Evolutionary conservation across 441 rosid genomes (phyloP), one percentile per base, ranked within the genome.

Genomic region (Mallotus japonicus): DNA sequence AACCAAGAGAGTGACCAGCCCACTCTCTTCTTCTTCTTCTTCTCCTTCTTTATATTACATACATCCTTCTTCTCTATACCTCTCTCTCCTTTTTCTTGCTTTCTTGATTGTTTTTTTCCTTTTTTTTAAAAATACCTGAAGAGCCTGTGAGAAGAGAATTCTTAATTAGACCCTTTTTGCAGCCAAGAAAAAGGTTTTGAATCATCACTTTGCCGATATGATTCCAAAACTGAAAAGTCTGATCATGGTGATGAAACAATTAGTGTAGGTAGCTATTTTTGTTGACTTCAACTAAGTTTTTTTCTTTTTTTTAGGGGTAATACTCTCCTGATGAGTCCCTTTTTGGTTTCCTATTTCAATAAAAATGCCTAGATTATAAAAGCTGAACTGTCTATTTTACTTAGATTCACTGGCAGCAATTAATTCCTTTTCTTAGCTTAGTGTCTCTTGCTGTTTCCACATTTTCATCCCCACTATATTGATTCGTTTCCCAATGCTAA

Each of bases 331-430:
- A 82, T 66, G 79, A 60, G 83, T 80, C 87, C 81, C 73, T 79
- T 82, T 84, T 76, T 13, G 44, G 66, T 60, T 65, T 65, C 54
- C 54, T 65, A 10, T 42, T 46, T 44, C 65, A 75, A 59, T 55
- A 81, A 49, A 80, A 80, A 28, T 80, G 79, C 86, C 71, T 69
- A 75, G 65, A 72, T 80, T 28, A 28, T 2, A 28, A 85, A 83
- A 83, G 87, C 81, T 86, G 90, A 83, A 73, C 69, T 67, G 90
- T 85, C 88, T 56, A 83, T 87, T 78, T 82, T 74, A 59, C 17
- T 47, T 71, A 68, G 82, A 83, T 80, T 78, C 81, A 69, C 57
- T 65, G 81, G 74, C 82, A 79, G 83, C 32, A 28, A 28, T 28
- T 28, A 53, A 53, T 15, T 53, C 16, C 12, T 11, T 53, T 53